phyloP scores from a whole-genome alignment of 2,329 filamentous ascomycete species.

The Xylaria sp. region DNA sequence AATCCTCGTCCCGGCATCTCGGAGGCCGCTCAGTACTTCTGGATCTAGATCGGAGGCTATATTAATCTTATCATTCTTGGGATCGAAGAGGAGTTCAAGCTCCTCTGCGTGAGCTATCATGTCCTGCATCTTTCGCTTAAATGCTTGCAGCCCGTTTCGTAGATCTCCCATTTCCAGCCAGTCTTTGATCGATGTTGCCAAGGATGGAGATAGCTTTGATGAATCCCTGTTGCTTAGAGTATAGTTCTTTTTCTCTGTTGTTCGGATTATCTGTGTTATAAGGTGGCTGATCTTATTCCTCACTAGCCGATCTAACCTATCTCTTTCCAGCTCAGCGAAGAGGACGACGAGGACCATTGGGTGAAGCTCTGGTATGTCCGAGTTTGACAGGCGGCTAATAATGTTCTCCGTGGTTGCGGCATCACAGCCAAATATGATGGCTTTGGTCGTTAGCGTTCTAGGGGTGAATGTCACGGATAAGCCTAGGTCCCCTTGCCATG shows the following conservation, averaged over 20 bases:
- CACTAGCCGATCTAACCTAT: constrained; percentile 29
- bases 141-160: constrained; percentile 21
- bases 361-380: constrained; percentile 6
- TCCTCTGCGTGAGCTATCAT: constrained; percentile 25
- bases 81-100: constrained; percentile 16
- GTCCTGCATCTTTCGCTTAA: constrained; percentile 22
- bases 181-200: constrained; percentile 11
- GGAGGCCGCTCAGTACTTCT: background rate
- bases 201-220: background rate
- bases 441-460: constrained; percentile 29
- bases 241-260: constrained; percentile 24
- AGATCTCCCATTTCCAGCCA: constrained; percentile 27
- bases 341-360: constrained; percentile 37
- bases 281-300: constrained; percentile 26
- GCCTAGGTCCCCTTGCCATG: constrained; percentile 34
- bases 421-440: constrained; percentile 40
- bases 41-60: background rate
- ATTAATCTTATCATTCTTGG: background rate
- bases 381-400: constrained; percentile 25
- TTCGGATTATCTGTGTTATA: constrained; percentile 32
- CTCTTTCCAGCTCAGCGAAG: constrained; percentile 40
- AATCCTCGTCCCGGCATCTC: constrained; percentile 29
- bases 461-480: constrained; percentile 39
- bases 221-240: background rate
- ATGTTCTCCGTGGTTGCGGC: constrained; percentile 23